Percentiles rank a stretch among this genome's conserved stretches.
Conservation (phyloP, 805 yeast species). For the Teunomyces stri region DNA sequence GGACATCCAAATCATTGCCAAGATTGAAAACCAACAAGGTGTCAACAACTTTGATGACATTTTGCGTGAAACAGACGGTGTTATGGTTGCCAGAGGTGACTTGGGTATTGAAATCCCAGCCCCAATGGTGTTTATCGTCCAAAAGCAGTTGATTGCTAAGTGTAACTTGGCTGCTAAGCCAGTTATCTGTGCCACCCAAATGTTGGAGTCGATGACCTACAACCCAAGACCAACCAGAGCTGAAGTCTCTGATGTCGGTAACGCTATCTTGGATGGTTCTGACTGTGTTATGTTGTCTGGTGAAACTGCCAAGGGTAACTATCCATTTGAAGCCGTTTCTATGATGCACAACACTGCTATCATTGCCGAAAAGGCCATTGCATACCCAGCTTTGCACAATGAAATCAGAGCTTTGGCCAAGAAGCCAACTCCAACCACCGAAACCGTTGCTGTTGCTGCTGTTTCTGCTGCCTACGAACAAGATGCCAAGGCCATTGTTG, state of each 20-base stretch:
- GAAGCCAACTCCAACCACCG: conserved; percentile 89
- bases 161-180: conserved; percentile 99
- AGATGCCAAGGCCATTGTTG: conserved; percentile 94
- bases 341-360: conserved; percentile 98
- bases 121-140: conserved; percentile 96
- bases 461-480: conserved; percentile 96
- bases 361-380: conserved; percentile 95
- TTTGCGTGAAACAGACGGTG: conserved; percentile 93
- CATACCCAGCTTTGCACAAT: conserved; percentile 79
- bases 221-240: conserved; percentile 99
- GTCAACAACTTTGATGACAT: conserved; percentile 99
- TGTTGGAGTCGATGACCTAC: conserved; percentile 99
- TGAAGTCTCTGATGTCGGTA: conserved; percentile 98
- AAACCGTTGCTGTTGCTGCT: conserved; percentile 96
- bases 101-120: conserved; percentile 99
- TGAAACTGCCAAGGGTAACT: conserved; percentile 99
- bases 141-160: conserved; percentile 98
- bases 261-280: conserved; percentile 98
- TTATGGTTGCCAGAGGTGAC: conserved; percentile 99
- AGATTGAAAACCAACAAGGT: conserved; percentile 99
- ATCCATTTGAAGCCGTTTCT: conserved; percentile 95
- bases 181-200: conserved; percentile 98
- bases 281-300: conserved; percentile 99
- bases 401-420: conserved; percentile 84
- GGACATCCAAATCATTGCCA: conserved; percentile 92